Percentiles rank a stretch among this genome's conserved stretches.
phyloP scores from a whole-genome alignment of 2,329 filamentous ascomycete genomes.

The Penicillium sp. region DNA sequence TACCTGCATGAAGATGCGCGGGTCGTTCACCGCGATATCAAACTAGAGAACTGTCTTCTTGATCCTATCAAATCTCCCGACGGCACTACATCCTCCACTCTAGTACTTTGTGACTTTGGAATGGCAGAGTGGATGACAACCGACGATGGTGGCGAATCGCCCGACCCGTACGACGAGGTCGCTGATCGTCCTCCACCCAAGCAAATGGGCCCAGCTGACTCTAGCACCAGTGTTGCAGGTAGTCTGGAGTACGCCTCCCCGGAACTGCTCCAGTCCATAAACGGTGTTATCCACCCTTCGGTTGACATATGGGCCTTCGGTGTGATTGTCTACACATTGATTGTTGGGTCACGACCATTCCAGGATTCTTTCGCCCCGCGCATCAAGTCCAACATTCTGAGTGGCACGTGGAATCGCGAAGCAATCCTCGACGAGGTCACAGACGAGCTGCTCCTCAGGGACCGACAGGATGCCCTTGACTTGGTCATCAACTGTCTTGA shows the following conservation, averaged over 20 bases:
- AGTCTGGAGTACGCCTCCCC: constrained; percentile 63
- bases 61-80: constrained; percentile 59
- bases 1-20: constrained; percentile 72
- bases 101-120: constrained; percentile 72
- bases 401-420: constrained; percentile 63
- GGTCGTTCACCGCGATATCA: constrained; percentile 71
- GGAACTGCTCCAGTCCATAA: constrained; percentile 51
- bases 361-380: constrained; percentile 64
- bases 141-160: constrained; percentile 59
- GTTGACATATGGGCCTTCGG: constrained; percentile 73
- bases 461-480: constrained; percentile 60
- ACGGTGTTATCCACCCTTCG: constrained; percentile 54
- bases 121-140: constrained; percentile 70
- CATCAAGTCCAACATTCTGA: constrained; percentile 64
- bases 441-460: constrained; percentile 45
- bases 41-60: constrained; percentile 71
- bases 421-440: constrained; percentile 54
- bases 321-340: constrained; percentile 65
- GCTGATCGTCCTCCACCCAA: constrained; percentile 55
- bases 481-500: constrained; percentile 66
- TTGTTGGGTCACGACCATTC: constrained; percentile 68
- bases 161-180: constrained; percentile 56
- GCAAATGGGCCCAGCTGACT: constrained; percentile 62
- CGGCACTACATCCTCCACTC: constrained; percentile 58
- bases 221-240: constrained; percentile 64